Base-by-base conservation (phyloP, 2,329 filamentous ascomycete genomes). In the Cryphonectria japonica region DNA sequence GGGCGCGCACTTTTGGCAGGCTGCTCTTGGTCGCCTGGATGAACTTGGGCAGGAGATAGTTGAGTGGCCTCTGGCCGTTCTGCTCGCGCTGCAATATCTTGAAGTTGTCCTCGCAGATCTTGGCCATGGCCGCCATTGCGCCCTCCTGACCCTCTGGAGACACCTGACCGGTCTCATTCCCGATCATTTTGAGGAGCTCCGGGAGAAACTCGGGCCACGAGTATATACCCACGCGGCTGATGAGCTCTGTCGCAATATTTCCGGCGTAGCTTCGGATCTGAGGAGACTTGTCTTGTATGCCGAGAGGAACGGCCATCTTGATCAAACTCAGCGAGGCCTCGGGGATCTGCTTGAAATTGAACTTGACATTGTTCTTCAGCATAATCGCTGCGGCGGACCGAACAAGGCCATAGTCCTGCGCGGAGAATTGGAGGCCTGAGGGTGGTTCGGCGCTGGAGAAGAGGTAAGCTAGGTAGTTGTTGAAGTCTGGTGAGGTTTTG, bases 51-150 rank as follows among this genome's bases (percentile, higher is more conserved):
- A 98, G 91, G 62, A 99, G 89, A 76, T 94, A 92, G 79, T 92
- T 92, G 72, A 98, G 88, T 1, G 96, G 96, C 70, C 94, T 88
- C 81, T 98, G 92, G 72, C 94, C 94, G 78, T 94, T 91, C 79
- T 97, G 93, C 74, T 97, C 93, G 76, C 91, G 91, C 81, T 97
- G 94, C 68, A 99, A 85, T 71, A 93, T 86, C 79, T 92, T 94
- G 78, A 89, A 91, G 83, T 97, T 98, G 82, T 99, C 96, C 82
- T 99, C 96, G 82, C 96, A 99, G 73, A 99, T 95, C 85, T 98
- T 98, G 79, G 92, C 85, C 81, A 99, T 86, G 64, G 96, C 95
- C 65, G 93, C 90, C 92, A 98, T 97, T 76, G 94, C 95, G 73
- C 95, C 95, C 80, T 99, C 95, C 79, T 98, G 94, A 16, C 92